Base-by-base conservation (phyloP, 1,284 basidiomycete genomes). In the Somion occarium region DNA sequence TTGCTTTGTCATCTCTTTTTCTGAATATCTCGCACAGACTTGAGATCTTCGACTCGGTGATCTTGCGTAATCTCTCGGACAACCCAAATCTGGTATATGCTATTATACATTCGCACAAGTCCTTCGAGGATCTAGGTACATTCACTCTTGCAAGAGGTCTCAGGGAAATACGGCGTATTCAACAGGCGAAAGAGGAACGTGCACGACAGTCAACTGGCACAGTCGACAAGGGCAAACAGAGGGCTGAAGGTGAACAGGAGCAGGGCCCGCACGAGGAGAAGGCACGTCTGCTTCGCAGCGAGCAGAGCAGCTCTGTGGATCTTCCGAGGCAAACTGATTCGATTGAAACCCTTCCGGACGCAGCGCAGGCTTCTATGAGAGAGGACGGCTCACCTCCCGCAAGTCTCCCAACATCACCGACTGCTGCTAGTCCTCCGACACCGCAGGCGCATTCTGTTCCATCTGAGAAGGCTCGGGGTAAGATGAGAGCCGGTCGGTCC, bases 21-120 rank as follows among this genome's bases (percentile, higher is more conserved):
- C 54, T 51, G 15, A 46, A 48, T 50, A 47, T 11, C 55, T 18
- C 52, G 39, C 46, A 18, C 59, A 92, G 91, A 78, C 76, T 98
- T 41, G 95, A 98, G 66, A 82, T 88, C 3, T 92, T 98, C 74
- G 97, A 94, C 66, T 80, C 85, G 3, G 75, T 97, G 48, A 77
- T 98, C 49, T 73, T 85, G 38, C 75, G 89, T 57, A 80, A 87
- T 52, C 71, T 83, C 9, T 64, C 76, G 41, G 84, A 90, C 34
- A 98, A 98, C 67, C 85, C 94, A 0, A 89, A 96, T 59, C 68
- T 98, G 25, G 75, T 94, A 38, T 96, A 97, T 64, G 87, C 88
- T 1, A 80, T 98, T 48, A 73, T 98, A 2, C 80, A 88, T 11
- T 79, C 88, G 0, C 88, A 93, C 63, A 85, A 87, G 59, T 74